Evolutionary conservation across 805 yeast genomes (phyloP).

Genomic region (Groenewaldozyma salmanticensis): DNA sequence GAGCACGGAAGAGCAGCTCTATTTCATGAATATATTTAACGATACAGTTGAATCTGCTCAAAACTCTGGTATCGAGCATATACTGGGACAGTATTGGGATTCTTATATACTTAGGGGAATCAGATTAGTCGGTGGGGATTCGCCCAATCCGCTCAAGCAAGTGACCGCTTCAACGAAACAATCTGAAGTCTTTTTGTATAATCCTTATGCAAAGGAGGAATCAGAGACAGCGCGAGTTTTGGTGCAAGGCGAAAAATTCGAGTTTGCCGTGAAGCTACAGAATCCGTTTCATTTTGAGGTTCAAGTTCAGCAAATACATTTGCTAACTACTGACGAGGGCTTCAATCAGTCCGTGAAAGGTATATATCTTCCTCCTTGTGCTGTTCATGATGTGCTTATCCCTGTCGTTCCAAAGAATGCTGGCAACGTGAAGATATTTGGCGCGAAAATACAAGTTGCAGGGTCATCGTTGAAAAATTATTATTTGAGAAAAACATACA

Average conservation of each 20-base stretch:
- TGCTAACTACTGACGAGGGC: conserved; percentile 18
- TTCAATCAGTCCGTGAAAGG: conserved; percentile 18
- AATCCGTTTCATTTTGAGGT: conserved; percentile 77
- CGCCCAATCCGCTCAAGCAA: neutral
- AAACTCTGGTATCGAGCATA: conserved; percentile 6
- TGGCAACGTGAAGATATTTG: conserved; percentile 42
- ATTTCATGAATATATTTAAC: conserved; percentile 29
- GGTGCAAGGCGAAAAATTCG: conserved; percentile 56
- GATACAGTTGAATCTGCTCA: conserved; percentile 14
- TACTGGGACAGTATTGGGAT: conserved; percentile 54
- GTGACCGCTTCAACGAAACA: conserved; percentile 2
- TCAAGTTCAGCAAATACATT: conserved; percentile 34
- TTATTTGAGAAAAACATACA: conserved; percentile 7
- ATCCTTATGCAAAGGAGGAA: conserved; percentile 38
- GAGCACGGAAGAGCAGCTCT: conserved; percentile 47
- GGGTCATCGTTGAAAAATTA: conserved; percentile 40
- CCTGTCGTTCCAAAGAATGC: conserved; percentile 28
- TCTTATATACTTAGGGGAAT: conserved; percentile 50
- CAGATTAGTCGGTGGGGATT: conserved; percentile 2
- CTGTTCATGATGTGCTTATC: conserved; percentile 18
- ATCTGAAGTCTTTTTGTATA: conserved; percentile 40
- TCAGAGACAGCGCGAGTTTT: conserved; percentile 25
- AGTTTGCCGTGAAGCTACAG: conserved; percentile 48
- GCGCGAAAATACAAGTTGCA: conserved; percentile 41
- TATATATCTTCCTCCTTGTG: conserved; percentile 21